A percentile compares a stretch with the other conserved stretches of the same genome.
phyloP scores from a whole-genome alignment of 2,329 filamentous ascomycete species.

The Colletotrichum sp. region DNA sequence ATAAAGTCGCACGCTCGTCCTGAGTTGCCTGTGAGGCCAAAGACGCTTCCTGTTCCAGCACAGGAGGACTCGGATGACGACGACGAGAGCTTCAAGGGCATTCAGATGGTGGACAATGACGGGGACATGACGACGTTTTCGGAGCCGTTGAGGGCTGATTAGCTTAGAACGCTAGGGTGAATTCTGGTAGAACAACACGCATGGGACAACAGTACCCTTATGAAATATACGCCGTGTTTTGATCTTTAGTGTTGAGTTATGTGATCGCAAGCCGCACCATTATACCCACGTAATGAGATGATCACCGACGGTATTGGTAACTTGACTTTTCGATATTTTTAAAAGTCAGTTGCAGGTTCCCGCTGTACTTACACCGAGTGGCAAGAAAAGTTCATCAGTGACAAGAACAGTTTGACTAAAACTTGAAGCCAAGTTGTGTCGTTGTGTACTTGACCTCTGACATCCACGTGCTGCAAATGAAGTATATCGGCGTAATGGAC shows the following conservation, averaged over 20 bases:
- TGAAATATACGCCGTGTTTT: neutral
- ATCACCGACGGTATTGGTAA: neutral
- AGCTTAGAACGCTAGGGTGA: neutral
- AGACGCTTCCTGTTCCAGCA: neutral
- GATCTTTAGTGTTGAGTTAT: neutral
- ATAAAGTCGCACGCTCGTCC: neutral
- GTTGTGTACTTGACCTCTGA: neutral
- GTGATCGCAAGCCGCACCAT: neutral
- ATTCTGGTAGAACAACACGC: neutral
- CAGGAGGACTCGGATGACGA: conserved; percentile 24
- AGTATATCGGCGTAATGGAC: neutral
- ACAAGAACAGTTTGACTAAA: neutral
- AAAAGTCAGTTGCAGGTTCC: neutral
- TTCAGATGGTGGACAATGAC: conserved; percentile 42
- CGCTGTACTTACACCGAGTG: neutral
- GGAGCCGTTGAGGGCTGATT: neutral
- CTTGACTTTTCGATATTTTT: neutral
- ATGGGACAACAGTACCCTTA: neutral
- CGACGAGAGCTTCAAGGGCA: conserved; percentile 39
- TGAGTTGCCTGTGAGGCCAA: neutral
- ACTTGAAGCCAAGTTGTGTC: neutral
- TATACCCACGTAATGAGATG: neutral
- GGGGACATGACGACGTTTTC: conserved; percentile 1
- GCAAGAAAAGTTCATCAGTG: neutral
- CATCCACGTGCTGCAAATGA: neutral